Base-by-base conservation (phyloP, 176 grass and related monocot species). In the Calamus simplicifolius region DNA sequence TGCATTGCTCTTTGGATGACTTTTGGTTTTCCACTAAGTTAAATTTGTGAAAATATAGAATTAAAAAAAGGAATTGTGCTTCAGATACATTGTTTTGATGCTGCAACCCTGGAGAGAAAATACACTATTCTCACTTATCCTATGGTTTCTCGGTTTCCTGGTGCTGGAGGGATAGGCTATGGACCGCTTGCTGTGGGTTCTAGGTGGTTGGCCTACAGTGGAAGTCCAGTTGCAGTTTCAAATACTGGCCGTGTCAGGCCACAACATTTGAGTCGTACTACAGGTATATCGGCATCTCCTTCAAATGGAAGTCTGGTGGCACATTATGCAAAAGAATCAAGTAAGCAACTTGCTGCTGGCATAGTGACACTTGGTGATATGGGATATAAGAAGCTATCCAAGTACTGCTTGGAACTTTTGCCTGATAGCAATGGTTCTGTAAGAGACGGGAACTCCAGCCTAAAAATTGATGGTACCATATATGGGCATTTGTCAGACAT, bases 11-110 rank as follows among this genome's bases (percentile, higher is more conserved):
- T 43, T 43, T 43, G 7, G 2, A 43, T 10, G 35, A 43, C 8
- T 43, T 43, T 12, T 43, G 2, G 8, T 43, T 43, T 13, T 43
- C 3, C 8, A 43, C 35, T 12, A 43, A 12, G 35, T 43, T 12
- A 43, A 7, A 13, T 43, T 43, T 43, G 8, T 10, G 0, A 13
- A 43, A 43, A 13, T 43, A 43, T 43, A 43, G 25, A 10, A 59
- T 16, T 59, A 59, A 29, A 14, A 58, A 30, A 18, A 10, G 27
- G n/a, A 60, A 60, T 61, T 13, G 67, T 70, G 69, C 35, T 87
- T 73, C 86, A 96, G 93, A 88, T 98, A 79, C 93, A 98, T 62
- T 98, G 93, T 66, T 92, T 98, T 62, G 77, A 92, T 78, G 72
- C 93, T 51, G 59, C 70, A 1, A 92, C 87, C 62, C 51, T 98